A percentile compares a stretch with the other conserved stretches of the same genome.
Evolutionary conservation across 495 filamentous ascomycete species (phyloP).

Genomic region (Podospora fimiseda): DNA sequence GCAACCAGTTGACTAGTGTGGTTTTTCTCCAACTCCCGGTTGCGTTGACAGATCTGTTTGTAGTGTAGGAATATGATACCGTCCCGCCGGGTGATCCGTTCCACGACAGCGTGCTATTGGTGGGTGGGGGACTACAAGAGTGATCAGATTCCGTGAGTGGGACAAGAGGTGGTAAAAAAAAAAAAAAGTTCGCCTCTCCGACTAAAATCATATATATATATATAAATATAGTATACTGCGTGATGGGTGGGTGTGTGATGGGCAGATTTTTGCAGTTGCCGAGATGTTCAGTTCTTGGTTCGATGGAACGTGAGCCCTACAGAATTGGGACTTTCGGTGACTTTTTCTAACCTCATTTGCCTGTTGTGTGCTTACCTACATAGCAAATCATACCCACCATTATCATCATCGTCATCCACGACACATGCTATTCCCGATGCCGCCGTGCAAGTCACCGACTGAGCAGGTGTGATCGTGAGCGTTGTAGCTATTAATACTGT

Average conservation of each 20-base stretch:
- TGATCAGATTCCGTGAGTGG: too few relatives aligned
- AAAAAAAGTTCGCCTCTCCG: too few relatives aligned
- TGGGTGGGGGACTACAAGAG: neutral
- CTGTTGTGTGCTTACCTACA: too few relatives aligned
- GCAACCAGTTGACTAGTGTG: neutral
- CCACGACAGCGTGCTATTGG: neutral
- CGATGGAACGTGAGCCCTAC: neutral
- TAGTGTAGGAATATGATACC: too few relatives aligned
- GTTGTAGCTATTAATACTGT: neutral
- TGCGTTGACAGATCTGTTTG: too few relatives aligned
- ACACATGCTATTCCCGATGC: neutral
- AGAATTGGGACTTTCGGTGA: neutral
- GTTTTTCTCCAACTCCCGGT: too few relatives aligned
- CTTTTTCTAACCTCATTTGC: too few relatives aligned
- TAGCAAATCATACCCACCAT: neutral
- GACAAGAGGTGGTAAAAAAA: too few relatives aligned
- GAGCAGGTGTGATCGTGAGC: neutral
- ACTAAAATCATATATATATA: slow-evolving; percentile 12
- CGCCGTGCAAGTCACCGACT: neutral
- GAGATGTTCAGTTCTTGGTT: slow-evolving; percentile 1
- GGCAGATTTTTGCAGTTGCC: slow-evolving; percentile 6
- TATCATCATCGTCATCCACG: too few relatives aligned
- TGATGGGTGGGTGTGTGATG: neutral
- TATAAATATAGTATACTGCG: neutral
- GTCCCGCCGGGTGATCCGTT: neutral